Base-by-base conservation (phyloP, 164 flowering plant genomes). In the Pachysandra terminalis region DNA sequence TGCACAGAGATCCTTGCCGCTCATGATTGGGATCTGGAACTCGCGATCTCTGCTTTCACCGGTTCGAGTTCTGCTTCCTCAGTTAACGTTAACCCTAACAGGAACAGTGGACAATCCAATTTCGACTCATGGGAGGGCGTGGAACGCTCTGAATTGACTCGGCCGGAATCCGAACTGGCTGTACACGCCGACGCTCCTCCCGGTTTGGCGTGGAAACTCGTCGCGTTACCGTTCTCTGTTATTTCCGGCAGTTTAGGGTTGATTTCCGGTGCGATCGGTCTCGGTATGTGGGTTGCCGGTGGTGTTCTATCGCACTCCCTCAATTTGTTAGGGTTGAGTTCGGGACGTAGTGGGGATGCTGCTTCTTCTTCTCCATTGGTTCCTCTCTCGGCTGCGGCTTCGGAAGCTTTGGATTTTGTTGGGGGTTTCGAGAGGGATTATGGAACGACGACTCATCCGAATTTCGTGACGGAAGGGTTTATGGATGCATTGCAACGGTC, bases 21-120 rank as follows among this genome's bases (percentile, higher is more conserved):
- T 35, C 86, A 86, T 69, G 78, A 70, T 41, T 88, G 93, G 93
- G 89, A 88, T 81, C 90, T 88, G 57, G 89, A 88, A 64, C 86
- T 77, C 67, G 93, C 93, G 28, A 73, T 88, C 78, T 74, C 93
- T 63, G 52, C 87, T 45, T 77, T 88, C 82, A 88, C 51, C 25
- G 63, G 9, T 24, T 17, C 23, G 51, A 14, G 72, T n/a, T 27
- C 61, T 17, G 7, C 74, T 23, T 21, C 23, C 16, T 0, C 70
- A n/a, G 21, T 67, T 22, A 12, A 28, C 27, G 23, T 57, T n/a
- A n/a, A n/a, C n/a, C n/a, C n/a, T n/a, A n/a, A n/a, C 49, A 25
- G 64, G 16, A 25, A 32, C 17, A 24, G 54, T 58, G 51, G 63
- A 5, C 66, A 28, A 26, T n/a, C 63, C 64, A 45, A 45, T 45